Percentiles rank a stretch among this genome's conserved stretches.
Conservation (phyloP, 202 grass and related monocot species). For the Schoenoplectus tabernaemontani region DNA sequence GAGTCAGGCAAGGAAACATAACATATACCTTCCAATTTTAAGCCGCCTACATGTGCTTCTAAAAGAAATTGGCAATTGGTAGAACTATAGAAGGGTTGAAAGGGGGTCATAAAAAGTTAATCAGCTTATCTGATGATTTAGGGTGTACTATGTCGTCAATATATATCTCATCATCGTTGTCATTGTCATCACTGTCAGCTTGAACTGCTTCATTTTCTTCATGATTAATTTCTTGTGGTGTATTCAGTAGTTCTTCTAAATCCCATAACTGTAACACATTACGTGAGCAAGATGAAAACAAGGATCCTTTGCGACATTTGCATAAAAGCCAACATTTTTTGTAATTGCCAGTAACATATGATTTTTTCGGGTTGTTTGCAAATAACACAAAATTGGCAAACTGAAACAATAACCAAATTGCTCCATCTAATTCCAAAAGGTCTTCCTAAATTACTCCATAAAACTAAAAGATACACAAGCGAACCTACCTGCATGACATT, state of each 20-base stretch:
- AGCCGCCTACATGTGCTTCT: background rate
- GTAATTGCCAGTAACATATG: background rate
- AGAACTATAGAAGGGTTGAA: background rate
- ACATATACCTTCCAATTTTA: background rate
- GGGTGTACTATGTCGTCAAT: constrained; percentile 38
- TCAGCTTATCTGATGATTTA: constrained; percentile 38
- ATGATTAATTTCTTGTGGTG: constrained; percentile 24
- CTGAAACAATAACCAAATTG: background rate
- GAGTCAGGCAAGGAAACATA: background rate
- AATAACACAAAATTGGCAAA: background rate
- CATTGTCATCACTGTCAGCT: constrained; percentile 35
- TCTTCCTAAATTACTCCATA: background rate
- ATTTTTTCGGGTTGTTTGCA: background rate
- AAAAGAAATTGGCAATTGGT: background rate
- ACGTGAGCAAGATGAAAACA: background rate
- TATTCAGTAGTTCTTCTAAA: constrained; percentile 69
- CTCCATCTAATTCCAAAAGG: background rate
- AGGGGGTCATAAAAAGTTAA: background rate
- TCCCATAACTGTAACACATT: constrained; percentile 62
- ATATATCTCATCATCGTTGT: constrained; percentile 56
- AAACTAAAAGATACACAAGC: background rate
- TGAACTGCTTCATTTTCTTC: constrained; percentile 27
- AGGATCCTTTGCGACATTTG: background rate
- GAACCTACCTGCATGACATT: background rate
- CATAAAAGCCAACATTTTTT: background rate